Percentiles rank a stretch among this genome's conserved stretches.
Conservation (phyloP, 2,329 filamentous ascomycete species). For the Colletotrichum acutatum region DNA sequence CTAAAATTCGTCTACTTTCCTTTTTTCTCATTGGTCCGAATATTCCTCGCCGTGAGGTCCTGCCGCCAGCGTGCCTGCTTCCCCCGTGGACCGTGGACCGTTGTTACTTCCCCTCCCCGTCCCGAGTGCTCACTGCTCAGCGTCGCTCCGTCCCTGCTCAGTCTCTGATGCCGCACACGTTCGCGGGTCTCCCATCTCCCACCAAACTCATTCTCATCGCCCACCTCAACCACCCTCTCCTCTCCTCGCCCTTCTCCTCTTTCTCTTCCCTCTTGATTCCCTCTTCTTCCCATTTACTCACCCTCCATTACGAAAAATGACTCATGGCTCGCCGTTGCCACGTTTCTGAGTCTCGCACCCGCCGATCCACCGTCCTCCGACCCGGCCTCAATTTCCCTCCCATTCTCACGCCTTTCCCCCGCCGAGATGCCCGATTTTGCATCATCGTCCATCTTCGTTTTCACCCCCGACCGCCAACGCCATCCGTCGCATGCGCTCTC, state of each 20-base stretch:
- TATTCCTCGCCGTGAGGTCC: neutral
- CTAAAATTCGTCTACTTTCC: constrained; percentile 6
- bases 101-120: neutral
- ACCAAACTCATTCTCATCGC: constrained; percentile 37
- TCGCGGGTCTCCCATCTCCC: constrained; percentile 12
- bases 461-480: constrained; percentile 8
- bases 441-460: constrained; percentile 10
- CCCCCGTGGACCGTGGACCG: neutral
- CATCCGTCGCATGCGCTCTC: constrained; percentile 28
- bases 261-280: constrained; percentile 18
- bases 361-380: constrained; percentile 14
- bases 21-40: constrained; percentile 36
- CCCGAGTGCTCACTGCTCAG: neutral
- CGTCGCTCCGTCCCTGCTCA: neutral
- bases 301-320: constrained; percentile 35
- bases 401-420: constrained; percentile 24
- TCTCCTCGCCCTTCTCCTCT: constrained; percentile 26
- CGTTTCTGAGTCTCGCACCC: constrained; percentile 13
- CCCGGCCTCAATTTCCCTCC: constrained; percentile 31
- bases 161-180: constrained; percentile 32
- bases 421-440: constrained; percentile 27
- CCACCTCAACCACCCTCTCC: constrained; percentile 33
- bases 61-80: neutral
- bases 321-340: constrained; percentile 11
- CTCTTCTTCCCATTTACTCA: constrained; percentile 13